Percentiles rank a stretch among this genome's conserved stretches.
Evolutionary conservation across 768 basidiomycete species (phyloP).

Genomic region (Leccinum broughii): DNA sequence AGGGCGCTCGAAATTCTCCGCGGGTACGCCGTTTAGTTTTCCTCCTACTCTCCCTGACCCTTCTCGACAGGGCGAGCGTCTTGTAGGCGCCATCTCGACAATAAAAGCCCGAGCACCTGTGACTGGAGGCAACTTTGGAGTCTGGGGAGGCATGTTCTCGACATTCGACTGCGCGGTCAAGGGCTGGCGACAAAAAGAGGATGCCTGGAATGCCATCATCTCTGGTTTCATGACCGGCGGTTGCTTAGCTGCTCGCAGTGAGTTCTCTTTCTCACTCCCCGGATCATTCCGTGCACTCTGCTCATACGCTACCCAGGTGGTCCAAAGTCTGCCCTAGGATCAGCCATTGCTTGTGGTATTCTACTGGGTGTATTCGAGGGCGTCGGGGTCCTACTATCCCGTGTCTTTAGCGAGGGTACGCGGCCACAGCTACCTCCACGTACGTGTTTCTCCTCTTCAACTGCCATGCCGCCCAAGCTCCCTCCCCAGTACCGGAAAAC

Average conservation of each 20-base stretch:
- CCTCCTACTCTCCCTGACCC: background rate
- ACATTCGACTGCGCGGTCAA: constrained; percentile 99
- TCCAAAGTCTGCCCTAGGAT: constrained; percentile 85
- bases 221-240: constrained; percentile 99
- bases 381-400: constrained; percentile 88
- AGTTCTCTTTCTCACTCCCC: constrained; percentile 39
- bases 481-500: constrained; percentile 49
- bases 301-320: constrained; percentile 60
- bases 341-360: constrained; percentile 96
- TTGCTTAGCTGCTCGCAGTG: constrained; percentile 90
- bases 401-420: constrained; percentile 83
- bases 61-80: constrained; percentile 78
- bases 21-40: constrained; percentile 53
- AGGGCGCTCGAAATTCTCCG: constrained; percentile 96
- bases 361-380: constrained; percentile 93
- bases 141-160: constrained; percentile 98
- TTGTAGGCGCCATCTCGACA: constrained; percentile 90
- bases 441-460: constrained; percentile 42
- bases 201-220: constrained; percentile 98
- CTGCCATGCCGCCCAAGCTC: constrained; percentile 5
- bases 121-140: constrained; percentile 94
- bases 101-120: constrained; percentile 99
- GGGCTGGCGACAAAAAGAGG: constrained; percentile 94
- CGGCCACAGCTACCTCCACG: constrained; percentile 79
- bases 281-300: background rate